These are phyloP conservation scores for Populus davidiana DNA, from an alignment of 345 rosid genomes.

Conservation along the genomic window DNA sequence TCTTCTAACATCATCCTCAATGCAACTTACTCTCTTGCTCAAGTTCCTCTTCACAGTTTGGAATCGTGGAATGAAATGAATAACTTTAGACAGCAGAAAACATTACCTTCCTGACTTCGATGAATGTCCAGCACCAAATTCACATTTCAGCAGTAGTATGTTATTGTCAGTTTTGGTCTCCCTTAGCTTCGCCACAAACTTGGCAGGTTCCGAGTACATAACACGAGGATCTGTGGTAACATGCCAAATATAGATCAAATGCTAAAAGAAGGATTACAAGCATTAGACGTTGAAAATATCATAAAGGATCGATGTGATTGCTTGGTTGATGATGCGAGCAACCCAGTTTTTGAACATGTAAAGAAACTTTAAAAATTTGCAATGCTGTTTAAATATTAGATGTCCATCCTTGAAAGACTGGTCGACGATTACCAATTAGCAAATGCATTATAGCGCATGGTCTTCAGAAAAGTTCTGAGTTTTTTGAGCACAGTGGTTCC, in stretches of 20 bases:
- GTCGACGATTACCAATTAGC: neutral
- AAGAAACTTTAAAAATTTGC: neutral
- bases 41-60: neutral
- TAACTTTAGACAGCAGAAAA: neutral
- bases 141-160: conserved; percentile 74
- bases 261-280: neutral
- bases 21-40: neutral
- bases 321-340: neutral
- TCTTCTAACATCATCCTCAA: neutral
- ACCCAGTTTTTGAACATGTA: neutral
- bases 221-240: conserved; percentile 73
- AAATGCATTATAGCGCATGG: neutral
- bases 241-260: conserved; percentile 2
- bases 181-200: conserved; percentile 88
- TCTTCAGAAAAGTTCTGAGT: neutral
- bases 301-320: neutral
- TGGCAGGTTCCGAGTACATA: conserved; percentile 88
- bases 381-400: neutral
- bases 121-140: conserved; percentile 91
- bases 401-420: neutral
- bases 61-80: neutral
- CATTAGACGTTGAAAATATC: too few species aligned
- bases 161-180: conserved; percentile 75
- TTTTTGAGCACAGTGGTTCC: neutral
- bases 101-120: conserved; percentile 90